Evolutionary conservation across 139 green algal species (phyloP).

Genomic region (Chlorella sp.): DNA sequence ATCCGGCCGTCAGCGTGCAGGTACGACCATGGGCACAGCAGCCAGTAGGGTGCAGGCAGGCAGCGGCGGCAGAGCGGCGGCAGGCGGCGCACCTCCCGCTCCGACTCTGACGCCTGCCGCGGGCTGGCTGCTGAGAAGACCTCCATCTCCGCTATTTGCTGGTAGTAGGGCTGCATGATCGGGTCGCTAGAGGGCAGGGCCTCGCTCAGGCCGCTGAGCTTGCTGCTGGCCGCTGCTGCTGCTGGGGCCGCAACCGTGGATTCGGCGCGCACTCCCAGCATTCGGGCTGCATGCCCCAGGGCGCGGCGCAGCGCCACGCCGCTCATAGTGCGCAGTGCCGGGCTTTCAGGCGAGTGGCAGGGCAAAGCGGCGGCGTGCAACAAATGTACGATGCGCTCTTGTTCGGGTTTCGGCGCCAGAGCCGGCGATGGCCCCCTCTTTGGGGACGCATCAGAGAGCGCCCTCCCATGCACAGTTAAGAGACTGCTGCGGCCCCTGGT

Average conservation of each 20-base stretch:
- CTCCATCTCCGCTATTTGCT: not conserved
- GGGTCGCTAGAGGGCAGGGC: not conserved
- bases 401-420: too few species aligned
- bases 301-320: not conserved
- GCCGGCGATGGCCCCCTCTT: too few species aligned
- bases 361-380: too few species aligned
- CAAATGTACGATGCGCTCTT: too few species aligned
- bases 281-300: not conserved
- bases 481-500: too few species aligned
- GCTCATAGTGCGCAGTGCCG: not conserved
- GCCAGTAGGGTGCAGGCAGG: not conserved
- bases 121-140: not conserved
- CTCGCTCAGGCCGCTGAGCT: not conserved
- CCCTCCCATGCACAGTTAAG: too few species aligned
- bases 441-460: too few species aligned
- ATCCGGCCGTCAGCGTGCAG: not conserved
- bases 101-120: not conserved
- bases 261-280: not conserved
- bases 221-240: not conserved
- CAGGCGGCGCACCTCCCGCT: not conserved
- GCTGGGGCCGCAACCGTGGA: not conserved
- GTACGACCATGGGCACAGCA: not conserved
- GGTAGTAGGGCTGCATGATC: constrained; percentile 16
- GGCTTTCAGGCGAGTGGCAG: too few species aligned
- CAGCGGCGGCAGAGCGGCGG: too few species aligned